These are phyloP conservation scores for Aureobasidium sp. DNA, from an alignment of 2,329 filamentous ascomycete species.

Conservation along the genomic window DNA sequence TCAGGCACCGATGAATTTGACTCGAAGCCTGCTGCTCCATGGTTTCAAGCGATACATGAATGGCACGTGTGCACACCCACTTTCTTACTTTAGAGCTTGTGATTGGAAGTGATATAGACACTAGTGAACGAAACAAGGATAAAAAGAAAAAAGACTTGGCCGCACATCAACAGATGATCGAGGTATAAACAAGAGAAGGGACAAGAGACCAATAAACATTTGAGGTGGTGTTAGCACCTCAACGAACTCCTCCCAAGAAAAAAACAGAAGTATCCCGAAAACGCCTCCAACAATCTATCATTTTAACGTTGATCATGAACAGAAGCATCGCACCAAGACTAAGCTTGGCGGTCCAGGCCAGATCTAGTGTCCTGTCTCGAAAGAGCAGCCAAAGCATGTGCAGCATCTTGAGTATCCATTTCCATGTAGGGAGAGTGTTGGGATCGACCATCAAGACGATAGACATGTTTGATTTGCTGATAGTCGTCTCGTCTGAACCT, in stretches of 20 bases:
- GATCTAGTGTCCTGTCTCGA: slow-evolving; percentile 4
- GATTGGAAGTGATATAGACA: not conserved
- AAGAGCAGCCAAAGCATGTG: slow-evolving; percentile 13
- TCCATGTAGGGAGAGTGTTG: slow-evolving; percentile 15
- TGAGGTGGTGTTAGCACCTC: not conserved
- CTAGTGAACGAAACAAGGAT: not conserved
- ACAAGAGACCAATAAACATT: not conserved
- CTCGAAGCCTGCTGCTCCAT: not conserved
- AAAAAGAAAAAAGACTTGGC: not conserved
- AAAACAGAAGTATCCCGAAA: not conserved
- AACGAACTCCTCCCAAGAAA: not conserved
- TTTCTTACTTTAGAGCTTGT: not conserved
- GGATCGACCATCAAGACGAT: slow-evolving; percentile 2
- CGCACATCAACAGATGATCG: not conserved
- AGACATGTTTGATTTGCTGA: slow-evolving; percentile 9
- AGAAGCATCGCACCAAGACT: not conserved
- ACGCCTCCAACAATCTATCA: not conserved
- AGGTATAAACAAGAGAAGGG: not conserved
- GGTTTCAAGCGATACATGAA: not conserved
- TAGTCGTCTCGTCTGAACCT: slow-evolving; percentile 5
- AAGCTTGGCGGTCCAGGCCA: not conserved
- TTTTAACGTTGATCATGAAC: slow-evolving; percentile 2
- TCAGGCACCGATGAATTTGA: not conserved
- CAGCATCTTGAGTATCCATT: slow-evolving; percentile 14
- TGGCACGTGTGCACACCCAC: not conserved